Evolutionary conservation across 2,329 filamentous ascomycete species (phyloP), one percentile per base, ranked within the genome.

Genomic region (Akanthomyces dipterigenus): DNA sequence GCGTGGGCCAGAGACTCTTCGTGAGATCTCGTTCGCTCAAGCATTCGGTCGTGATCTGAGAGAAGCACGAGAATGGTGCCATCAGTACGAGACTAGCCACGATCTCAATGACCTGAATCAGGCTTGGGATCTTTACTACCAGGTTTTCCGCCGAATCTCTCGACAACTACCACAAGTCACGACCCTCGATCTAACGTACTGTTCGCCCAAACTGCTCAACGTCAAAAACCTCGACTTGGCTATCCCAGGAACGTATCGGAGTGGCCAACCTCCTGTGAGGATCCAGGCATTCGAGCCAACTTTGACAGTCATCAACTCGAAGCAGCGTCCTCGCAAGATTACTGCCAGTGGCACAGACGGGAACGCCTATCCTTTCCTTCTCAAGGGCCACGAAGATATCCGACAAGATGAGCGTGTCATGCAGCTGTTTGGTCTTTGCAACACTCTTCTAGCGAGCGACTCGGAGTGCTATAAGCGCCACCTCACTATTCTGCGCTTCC

Each of bases 371-470:
- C 88, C 91, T 55, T 98, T 96, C 77, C 77, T 91, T 62, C 85
- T 99, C 69, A 99, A 99, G 80, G 95, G 95, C n/a, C 96, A 99
- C 70, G 95, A 99, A 77, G 95, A 99, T 79, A 97, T 99, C 66
- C 89, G 95, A 63, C 95, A 99, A 75, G 95, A 99, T 71, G 95
- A 99, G 76, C 88, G 96, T 76, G 95, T 99, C 67, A 99, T 99
- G 96, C 95, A 99, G 76, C 84, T 99, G 40, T 99, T 99, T 71
- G 95, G 95, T 45, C 84, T 99, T 16, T 95, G 93, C 78, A 99
- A 99, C 74, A 99, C 96, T 0, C 84, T 99, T 1, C 84, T 99
- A 46, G 84, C 90, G 50, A 93, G 93, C 70, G 96, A 99, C 72
- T 91, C 91, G 3, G 96, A 99, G 76, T 95, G 89, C 68, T 96